Evolutionary conservation across 1,284 basidiomycete genomes (phyloP).

Genomic region (Sporisorium reilianum): DNA sequence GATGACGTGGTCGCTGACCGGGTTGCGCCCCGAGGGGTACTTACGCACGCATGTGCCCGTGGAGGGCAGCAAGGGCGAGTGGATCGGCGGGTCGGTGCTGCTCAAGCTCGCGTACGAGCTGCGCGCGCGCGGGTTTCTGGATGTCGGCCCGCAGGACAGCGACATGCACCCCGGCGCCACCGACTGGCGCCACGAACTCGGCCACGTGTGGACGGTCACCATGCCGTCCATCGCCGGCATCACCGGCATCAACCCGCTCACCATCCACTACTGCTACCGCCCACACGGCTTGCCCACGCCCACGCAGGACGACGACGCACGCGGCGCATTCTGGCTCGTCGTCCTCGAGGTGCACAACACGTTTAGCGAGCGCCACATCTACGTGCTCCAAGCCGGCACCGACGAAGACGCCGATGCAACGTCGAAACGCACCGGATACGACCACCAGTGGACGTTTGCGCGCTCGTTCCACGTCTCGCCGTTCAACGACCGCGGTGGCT

Average conservation of each 20-base stretch:
- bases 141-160: conserved; percentile 46
- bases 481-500: conserved; percentile 81
- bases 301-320: not conserved
- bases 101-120: conserved; percentile 60
- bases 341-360: conserved; percentile 84
- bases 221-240: conserved; percentile 80
- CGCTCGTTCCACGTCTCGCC: conserved; percentile 84
- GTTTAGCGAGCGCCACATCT: conserved; percentile 80
- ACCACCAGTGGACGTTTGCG: conserved; percentile 79
- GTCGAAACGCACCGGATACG: conserved; percentile 70
- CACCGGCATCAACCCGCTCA: conserved; percentile 81
- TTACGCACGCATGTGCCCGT: conserved; percentile 25
- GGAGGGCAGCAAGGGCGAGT: conserved; percentile 6
- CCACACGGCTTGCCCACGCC: conserved; percentile 9
- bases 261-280: conserved; percentile 78
- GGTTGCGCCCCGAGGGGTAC: conserved; percentile 28
- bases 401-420: conserved; percentile 72
- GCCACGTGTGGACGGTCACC: conserved; percentile 70
- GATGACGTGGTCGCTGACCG: conserved; percentile 24
- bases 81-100: conserved; percentile 49
- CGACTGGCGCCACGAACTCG: conserved; percentile 32
- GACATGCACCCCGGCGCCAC: not conserved
- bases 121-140: conserved; percentile 31
- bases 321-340: conserved; percentile 70
- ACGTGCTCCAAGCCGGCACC: conserved; percentile 70